Percentiles rank a stretch among this genome's conserved stretches.
Conservation (phyloP, 129 eudicot genomes). For the Ambrosia artemisiifolia region DNA sequence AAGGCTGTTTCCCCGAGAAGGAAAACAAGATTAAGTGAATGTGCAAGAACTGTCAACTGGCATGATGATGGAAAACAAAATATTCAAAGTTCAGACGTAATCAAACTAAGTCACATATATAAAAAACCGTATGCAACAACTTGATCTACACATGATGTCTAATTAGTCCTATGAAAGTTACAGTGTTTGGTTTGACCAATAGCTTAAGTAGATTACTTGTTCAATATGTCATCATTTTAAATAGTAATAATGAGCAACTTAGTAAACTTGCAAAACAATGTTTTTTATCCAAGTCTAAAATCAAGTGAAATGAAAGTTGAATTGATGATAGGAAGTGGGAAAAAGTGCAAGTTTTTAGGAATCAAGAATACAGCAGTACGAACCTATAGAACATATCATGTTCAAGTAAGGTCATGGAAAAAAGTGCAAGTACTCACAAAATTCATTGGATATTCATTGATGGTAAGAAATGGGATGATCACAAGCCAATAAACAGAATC, state of each 20-base stretch:
- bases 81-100: neutral
- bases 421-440: slow-evolving; percentile 47
- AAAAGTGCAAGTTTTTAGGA: no score
- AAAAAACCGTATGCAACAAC: neutral
- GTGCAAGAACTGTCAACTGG: slow-evolving; percentile 71
- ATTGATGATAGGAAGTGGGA: neutral
- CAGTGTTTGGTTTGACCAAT: neutral
- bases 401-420: neutral
- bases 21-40: slow-evolving; percentile 63
- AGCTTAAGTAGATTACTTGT: neutral
- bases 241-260: neutral
- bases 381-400: no score
- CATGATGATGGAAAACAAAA: slow-evolving; percentile 14
- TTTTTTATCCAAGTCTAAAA: slow-evolving; percentile 3
- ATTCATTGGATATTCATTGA: slow-evolving; percentile 50
- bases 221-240: neutral
- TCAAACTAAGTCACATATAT: neutral
- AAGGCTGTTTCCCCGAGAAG: slow-evolving; percentile 81
- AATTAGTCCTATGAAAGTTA: neutral
- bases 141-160: neutral
- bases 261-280: neutral
- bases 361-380: no score
- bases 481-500: slow-evolving; percentile 76
- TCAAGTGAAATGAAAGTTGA: neutral
- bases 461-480: slow-evolving; percentile 68